Percentiles rank a stretch among this genome's conserved stretches.
Evolutionary conservation across 169 alveolate genomes (phyloP).

Genomic region (Cryptosporidium sp.): DNA sequence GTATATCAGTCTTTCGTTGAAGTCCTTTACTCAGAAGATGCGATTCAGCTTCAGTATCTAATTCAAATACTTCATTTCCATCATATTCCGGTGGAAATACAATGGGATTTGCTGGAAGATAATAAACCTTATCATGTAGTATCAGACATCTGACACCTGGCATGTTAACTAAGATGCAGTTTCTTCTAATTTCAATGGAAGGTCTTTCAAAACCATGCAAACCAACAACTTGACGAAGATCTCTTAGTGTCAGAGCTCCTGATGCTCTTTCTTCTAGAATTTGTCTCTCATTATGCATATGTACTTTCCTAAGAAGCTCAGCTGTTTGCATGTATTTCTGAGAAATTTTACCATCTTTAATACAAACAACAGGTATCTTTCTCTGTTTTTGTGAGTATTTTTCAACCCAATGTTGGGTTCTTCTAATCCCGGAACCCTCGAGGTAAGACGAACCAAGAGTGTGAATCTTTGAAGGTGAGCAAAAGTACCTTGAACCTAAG

Average conservation of each 20-base stretch:
- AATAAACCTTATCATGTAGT: slow-evolving; percentile 65
- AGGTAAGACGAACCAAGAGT: not conserved
- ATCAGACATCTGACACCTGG: slow-evolving; percentile 75
- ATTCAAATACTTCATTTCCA: slow-evolving; percentile 1
- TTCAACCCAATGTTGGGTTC: slow-evolving; percentile 50
- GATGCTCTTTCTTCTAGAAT: slow-evolving; percentile 59
- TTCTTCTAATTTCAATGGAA: slow-evolving; percentile 72
- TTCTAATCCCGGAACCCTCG: not conserved
- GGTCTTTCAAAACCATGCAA: slow-evolving; percentile 70
- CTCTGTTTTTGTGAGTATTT: slow-evolving; percentile 64
- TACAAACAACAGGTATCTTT: slow-evolving; percentile 65
- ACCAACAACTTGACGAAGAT: slow-evolving; percentile 70
- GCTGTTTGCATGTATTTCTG: slow-evolving; percentile 67
- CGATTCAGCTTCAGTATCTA: not conserved
- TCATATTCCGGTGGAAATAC: slow-evolving; percentile 4
- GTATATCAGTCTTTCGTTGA: not conserved
- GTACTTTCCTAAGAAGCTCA: slow-evolving; percentile 66
- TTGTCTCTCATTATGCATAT: slow-evolving; percentile 62
- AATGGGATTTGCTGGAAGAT: slow-evolving; percentile 45
- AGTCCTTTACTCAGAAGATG: not conserved
- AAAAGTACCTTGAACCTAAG: not conserved
- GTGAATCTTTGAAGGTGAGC: not conserved
- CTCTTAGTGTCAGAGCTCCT: slow-evolving; percentile 71
- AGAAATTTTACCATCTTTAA: slow-evolving; percentile 52
- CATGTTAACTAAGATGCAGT: slow-evolving; percentile 70